Conservation (phyloP, 2,329 filamentous ascomycete genomes). For the Colletotrichum sp. region DNA sequence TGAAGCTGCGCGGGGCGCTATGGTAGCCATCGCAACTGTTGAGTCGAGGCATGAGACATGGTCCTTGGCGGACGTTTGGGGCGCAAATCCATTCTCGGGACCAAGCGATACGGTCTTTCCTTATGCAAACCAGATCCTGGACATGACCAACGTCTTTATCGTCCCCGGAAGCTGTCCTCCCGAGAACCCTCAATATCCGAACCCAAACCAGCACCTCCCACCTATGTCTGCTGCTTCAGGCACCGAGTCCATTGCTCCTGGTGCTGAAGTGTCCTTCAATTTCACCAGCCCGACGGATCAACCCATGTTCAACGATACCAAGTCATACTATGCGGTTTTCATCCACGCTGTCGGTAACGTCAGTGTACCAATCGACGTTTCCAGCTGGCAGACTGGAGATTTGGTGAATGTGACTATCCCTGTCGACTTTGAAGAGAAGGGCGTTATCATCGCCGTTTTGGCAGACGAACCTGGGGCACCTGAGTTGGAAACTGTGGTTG, state of each 20-base stretch:
- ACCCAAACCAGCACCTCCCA: neutral
- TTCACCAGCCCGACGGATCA: neutral
- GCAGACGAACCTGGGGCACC: neutral
- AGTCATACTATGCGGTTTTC: neutral
- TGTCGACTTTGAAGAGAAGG: neutral
- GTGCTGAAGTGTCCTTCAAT: neutral
- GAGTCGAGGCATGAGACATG: slow-evolving; percentile 25
- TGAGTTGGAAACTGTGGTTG: neutral
- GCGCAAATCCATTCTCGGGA: neutral
- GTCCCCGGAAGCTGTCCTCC: neutral
- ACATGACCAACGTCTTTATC: neutral
- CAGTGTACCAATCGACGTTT: neutral
- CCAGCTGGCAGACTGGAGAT: neutral
- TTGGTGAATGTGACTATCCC: neutral
- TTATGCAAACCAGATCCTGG: neutral
- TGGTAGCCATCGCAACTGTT: neutral
- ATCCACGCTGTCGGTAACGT: neutral
- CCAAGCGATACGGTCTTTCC: neutral
- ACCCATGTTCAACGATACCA: neutral
- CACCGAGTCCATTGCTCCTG: neutral
- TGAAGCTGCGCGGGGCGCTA: neutral
- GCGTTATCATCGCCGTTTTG: neutral
- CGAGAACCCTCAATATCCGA: neutral
- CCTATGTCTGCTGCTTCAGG: neutral
- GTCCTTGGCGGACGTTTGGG: slow-evolving; percentile 37